Evolutionary conservation across 1,284 basidiomycete genomes (phyloP).

Genomic region (Ustilago shanxiensis): DNA sequence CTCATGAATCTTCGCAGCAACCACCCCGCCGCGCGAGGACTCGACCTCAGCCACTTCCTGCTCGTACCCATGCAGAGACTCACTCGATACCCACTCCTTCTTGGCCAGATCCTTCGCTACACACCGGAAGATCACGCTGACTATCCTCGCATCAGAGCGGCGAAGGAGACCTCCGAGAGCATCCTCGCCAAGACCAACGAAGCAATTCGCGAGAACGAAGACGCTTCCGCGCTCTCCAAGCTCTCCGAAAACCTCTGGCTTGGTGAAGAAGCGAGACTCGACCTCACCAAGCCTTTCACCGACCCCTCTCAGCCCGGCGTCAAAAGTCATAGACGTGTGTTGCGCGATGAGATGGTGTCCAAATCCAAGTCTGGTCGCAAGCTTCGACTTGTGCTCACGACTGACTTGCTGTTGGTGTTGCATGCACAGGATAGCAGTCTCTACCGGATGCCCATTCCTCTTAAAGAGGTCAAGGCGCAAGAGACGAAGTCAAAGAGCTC

Average conservation of each 20-base stretch:
- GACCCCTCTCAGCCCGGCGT: conserved; percentile 75
- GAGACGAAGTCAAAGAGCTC: conserved; percentile 18
- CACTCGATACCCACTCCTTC: conserved; percentile 90
- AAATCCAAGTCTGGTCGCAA: conserved; percentile 88
- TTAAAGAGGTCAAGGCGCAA: conserved; percentile 48
- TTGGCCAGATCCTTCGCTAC: conserved; percentile 92
- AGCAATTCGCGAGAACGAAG: conserved; percentile 86
- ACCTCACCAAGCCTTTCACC: conserved; percentile 88
- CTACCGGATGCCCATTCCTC: conserved; percentile 59
- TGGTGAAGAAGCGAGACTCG: conserved; percentile 67
- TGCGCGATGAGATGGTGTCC: conserved; percentile 82
- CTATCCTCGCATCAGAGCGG: conserved; percentile 74
- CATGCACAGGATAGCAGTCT: conserved; percentile 39
- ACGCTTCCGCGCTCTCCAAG: conserved; percentile 77
- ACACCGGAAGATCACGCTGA: conserved; percentile 92
- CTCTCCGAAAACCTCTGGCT: conserved; percentile 87
- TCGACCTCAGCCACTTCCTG: conserved; percentile 90
- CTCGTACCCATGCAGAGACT: conserved; percentile 95
- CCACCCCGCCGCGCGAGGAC: conserved; percentile 81
- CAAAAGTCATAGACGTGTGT: conserved; percentile 74
- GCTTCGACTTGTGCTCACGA: conserved; percentile 73
- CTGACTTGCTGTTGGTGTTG: conserved; percentile 68
- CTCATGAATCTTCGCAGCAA: conserved; percentile 81
- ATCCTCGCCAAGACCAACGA: conserved; percentile 88
- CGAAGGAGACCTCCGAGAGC: conserved; percentile 78